Evolutionary conservation across 2,329 filamentous ascomycete genomes (phyloP), one percentile per base, ranked within the genome.

Genomic region (Diaporthe eres): DNA sequence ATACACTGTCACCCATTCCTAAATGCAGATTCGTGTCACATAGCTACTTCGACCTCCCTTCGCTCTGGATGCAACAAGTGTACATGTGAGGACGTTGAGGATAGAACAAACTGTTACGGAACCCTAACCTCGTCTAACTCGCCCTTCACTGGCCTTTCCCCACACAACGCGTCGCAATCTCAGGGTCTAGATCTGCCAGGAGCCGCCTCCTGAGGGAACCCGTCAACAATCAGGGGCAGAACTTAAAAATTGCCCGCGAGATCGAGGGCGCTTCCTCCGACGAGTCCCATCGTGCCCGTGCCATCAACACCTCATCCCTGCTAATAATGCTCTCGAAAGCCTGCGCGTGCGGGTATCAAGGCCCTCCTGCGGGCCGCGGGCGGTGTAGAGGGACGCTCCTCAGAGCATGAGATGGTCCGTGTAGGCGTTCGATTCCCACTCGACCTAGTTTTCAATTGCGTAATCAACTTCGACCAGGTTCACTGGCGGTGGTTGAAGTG

Each of bases 161-260:
- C 63, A 49, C 42, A 34, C 44, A n/a, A 15, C 51, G 28, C 28
- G 28, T 49, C 61, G 61, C 63, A 67, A 67, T 51, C 63, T 67
- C 28, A 51, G 44, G 42, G 61, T 65, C 61, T 19, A 34, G 58
- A 25, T 60, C 31, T 47, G 28, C 5, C 37, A 6, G 37, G 37
- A 61, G 58, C 58, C 58, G 42, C 60, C 63, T 67, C 63, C 63
- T 67, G 63, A 67, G 28, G 60, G 44, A 67, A 37, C 63, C 63
- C 63, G 37, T 67, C 44, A 19, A 67, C n/a, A 67, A 28, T 67
- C 63, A 67, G 63, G 63, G 63, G 63, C 25, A 34, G 9, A 51
- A 37, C 28, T 37, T 4, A 37, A 15, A 67, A 51, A n/a, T 0
- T 51, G 44, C 63, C 63, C 44, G 42, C 61, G 28, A 67, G 42